These are phyloP conservation scores for Pythium guiyangense DNA, from an alignment of 352 stramenopile species.

Conservation along the genomic window DNA sequence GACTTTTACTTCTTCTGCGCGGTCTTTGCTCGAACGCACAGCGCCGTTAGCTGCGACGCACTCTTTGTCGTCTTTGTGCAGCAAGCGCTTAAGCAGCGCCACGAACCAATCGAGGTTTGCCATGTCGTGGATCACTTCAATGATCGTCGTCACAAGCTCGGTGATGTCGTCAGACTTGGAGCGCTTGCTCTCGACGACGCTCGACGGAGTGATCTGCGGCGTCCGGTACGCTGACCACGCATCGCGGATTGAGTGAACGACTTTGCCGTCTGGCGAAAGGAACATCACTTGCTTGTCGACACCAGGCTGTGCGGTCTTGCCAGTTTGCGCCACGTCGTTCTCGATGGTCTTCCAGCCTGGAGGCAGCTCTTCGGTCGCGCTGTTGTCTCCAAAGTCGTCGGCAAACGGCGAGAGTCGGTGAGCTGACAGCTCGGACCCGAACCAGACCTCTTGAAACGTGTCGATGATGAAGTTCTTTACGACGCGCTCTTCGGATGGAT, in stretches of 20 bases:
- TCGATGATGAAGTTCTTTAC: slow-evolving; percentile 86
- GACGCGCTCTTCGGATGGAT: slow-evolving; percentile 60
- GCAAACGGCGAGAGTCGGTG: slow-evolving; percentile 25
- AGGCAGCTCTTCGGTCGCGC: slow-evolving; percentile 19
- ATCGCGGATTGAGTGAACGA: slow-evolving; percentile 44
- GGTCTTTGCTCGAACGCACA: slow-evolving; percentile 30
- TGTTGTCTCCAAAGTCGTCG: slow-evolving; percentile 35
- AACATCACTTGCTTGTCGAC: slow-evolving; percentile 21
- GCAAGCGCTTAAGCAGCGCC: slow-evolving; percentile 53
- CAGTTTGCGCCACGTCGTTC: slow-evolving; percentile 1
- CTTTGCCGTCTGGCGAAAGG: slow-evolving; percentile 51
- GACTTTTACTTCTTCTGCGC: slow-evolving; percentile 40
- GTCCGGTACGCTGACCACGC: slow-evolving; percentile 58
- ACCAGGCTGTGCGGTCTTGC: background rate
- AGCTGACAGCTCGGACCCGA: slow-evolving; percentile 53
- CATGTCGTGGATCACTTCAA: slow-evolving; percentile 76
- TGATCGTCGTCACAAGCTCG: slow-evolving; percentile 57
- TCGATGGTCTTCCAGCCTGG: slow-evolving; percentile 45
- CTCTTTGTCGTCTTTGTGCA: slow-evolving; percentile 25
- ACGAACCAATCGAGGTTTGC: slow-evolving; percentile 72
- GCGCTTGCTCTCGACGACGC: slow-evolving; percentile 55
- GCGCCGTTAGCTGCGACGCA: slow-evolving; percentile 10
- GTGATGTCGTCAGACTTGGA: slow-evolving; percentile 60
- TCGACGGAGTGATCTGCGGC: slow-evolving; percentile 49
- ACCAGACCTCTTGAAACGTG: slow-evolving; percentile 86